Evolutionary conservation across 495 filamentous ascomycete genomes (phyloP), one percentile per base, ranked within the genome.

Genomic region (Aspergillus sclerotiicarbonarius): DNA sequence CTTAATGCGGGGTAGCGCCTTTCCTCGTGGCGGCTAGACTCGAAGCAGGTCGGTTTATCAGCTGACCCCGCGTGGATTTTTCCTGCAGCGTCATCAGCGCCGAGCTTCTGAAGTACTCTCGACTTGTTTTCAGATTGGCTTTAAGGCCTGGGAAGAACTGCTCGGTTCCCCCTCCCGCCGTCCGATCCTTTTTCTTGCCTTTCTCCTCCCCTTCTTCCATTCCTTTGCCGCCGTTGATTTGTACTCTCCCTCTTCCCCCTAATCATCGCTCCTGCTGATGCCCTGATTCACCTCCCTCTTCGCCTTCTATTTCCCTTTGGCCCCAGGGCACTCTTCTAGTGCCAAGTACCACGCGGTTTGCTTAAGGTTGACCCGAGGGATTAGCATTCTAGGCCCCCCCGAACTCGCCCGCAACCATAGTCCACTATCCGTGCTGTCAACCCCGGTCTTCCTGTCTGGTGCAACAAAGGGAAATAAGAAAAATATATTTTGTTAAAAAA

Each of bases 11-110:
- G 64, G 64, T 61, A 59, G 57, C 51, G 60, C 53, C 39, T 44
- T 20, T 47, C 59, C 58, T 60, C 59, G 59, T 56, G 54, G 59
- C 6, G 47, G 47, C 55, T 46, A 32, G 51, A 35, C n/a, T 29
- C n/a, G 13, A 58, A 60, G 31, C 56, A 49, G 59, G 59, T 10
- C 32, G 10, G 43, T 30, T 51, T 46, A 58, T 67, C 64, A 67
- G 64, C 64, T 67, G 64, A 67, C 64, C 58, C 60, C 64, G 64
- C 57, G 53, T 57, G 53, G 57, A 54, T 32, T 56, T 65, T 65
- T 58, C 56, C 31, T 30, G 43, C 39, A 54, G 57, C 32, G 51
- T 59, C 50, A 48, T 59, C 8, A 8, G 31, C 16, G 19, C 21
- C 29, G 29, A 19, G 46, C 20, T 49, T 46, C 44, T 46, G 19